phyloP scores from a whole-genome alignment of 1,284 basidiomycete genomes.

The Fomes fomentarius region DNA sequence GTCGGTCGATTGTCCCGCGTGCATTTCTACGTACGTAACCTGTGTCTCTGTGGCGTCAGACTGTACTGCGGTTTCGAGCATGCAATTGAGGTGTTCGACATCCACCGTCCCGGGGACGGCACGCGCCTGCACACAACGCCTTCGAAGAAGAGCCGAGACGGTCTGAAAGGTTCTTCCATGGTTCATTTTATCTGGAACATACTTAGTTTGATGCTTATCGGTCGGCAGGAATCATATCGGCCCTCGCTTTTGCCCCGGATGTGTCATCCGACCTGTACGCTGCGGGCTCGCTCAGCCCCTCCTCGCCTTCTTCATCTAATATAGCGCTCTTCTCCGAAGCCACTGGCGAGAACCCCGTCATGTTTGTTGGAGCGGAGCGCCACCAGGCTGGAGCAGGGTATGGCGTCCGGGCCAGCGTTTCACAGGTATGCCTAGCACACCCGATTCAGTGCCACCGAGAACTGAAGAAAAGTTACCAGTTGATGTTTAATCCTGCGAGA shows the following conservation, averaged over 20 bases:
- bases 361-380: conserved; percentile 54
- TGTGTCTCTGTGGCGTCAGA: conserved; percentile 43
- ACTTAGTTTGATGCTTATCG: conserved; percentile 20
- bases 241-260: conserved; percentile 76
- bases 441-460: neutral
- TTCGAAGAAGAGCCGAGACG: conserved; percentile 79
- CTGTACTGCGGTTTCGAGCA: conserved; percentile 90
- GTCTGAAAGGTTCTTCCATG: conserved; percentile 70
- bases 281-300: conserved; percentile 64
- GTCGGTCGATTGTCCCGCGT: conserved; percentile 44
- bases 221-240: conserved; percentile 77
- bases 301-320: conserved; percentile 55
- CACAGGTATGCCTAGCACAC: conserved; percentile 68
- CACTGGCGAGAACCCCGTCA: conserved; percentile 53
- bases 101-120: conserved; percentile 73
- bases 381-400: conserved; percentile 26
- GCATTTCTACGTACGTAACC: conserved; percentile 12
- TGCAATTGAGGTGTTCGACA: conserved; percentile 88
- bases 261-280: conserved; percentile 65
- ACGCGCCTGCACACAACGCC: conserved; percentile 75
- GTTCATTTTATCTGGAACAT: neutral
- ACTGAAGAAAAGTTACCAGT: conserved; percentile 44
- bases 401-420: conserved; percentile 63
- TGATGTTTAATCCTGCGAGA: conserved; percentile 77
- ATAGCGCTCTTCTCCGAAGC: conserved; percentile 78